Conservation (phyloP, 1,284 basidiomycete species). For the Inonotus hispidus region DNA sequence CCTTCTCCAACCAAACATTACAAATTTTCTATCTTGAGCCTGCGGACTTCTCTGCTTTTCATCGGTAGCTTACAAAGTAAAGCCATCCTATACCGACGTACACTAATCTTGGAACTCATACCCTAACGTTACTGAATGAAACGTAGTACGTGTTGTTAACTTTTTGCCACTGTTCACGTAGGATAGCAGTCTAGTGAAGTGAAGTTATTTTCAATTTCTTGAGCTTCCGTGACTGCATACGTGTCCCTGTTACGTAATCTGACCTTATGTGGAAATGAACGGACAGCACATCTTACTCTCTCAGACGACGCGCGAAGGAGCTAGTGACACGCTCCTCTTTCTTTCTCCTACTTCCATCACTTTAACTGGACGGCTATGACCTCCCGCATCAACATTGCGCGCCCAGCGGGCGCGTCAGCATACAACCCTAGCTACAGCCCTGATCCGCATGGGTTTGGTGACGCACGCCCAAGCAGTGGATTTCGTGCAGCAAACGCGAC, state of each 20-base stretch:
- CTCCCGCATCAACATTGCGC: slow-evolving; percentile 77
- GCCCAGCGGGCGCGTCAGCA: slow-evolving; percentile 51
- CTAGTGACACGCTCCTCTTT: not conserved
- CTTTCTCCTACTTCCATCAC: not conserved
- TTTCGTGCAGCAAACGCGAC: slow-evolving; percentile 55
- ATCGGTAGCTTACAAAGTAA: too few species aligned
- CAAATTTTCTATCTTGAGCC: too few species aligned
- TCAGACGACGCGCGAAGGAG: slow-evolving; percentile 1
- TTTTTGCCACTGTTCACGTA: too few species aligned
- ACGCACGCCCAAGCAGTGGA: slow-evolving; percentile 61
- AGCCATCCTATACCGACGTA: too few species aligned
- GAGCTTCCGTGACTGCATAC: not conserved
- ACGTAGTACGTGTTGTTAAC: too few species aligned
- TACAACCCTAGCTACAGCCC: slow-evolving; percentile 53
- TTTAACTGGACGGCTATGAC: slow-evolving; percentile 43
- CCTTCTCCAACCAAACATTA: too few species aligned
- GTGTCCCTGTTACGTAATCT: slow-evolving; percentile 1
- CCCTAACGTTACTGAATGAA: too few species aligned
- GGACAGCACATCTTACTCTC: slow-evolving; percentile 7
- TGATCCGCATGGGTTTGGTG: slow-evolving; percentile 71
- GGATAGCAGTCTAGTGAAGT: too few species aligned
- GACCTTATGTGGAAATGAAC: not conserved
- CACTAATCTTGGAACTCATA: too few species aligned
- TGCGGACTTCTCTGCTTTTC: too few species aligned
- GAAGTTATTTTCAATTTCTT: too few species aligned